These are phyloP conservation scores for Aspergillus carbonarius DNA, from an alignment of 2,329 filamentous ascomycete species.

Conservation along the genomic window DNA sequence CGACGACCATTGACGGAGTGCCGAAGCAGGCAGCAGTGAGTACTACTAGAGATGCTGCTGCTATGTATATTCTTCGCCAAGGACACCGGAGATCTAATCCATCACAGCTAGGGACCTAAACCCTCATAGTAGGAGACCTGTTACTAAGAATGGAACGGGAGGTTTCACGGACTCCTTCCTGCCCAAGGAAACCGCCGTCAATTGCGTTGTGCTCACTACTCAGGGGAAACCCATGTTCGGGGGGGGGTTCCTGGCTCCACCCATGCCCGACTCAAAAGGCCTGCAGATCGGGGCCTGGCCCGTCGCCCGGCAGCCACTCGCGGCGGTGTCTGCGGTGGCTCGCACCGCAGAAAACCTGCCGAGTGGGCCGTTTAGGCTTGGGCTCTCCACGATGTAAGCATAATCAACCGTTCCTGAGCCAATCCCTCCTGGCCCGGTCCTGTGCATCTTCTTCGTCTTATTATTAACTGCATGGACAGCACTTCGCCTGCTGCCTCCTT, in stretches of 20 bases:
- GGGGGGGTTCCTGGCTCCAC: conserved; percentile 7
- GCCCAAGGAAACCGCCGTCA: neutral
- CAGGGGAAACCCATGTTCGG: neutral
- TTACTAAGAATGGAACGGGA: neutral
- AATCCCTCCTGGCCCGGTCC: neutral
- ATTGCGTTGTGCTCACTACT: neutral
- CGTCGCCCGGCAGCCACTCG: conserved; percentile 9
- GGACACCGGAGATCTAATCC: neutral
- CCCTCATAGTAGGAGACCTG: neutral
- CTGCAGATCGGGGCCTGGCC: conserved; percentile 13
- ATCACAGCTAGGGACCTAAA: neutral
- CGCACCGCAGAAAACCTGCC: conserved; percentile 4
- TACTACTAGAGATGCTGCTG: neutral
- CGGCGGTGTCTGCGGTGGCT: neutral
- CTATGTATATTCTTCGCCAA: neutral
- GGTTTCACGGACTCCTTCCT: neutral
- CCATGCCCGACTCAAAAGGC: conserved; percentile 6
- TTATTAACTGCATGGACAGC: neutral
- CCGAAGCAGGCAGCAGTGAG: neutral
- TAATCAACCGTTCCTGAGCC: neutral
- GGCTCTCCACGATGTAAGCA: conserved; percentile 4
- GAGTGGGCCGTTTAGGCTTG: conserved; percentile 4
- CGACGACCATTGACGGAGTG: neutral
- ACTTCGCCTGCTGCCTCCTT: neutral
- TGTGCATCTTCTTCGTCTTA: neutral